Evolutionary conservation across 345 rosid genomes (phyloP).

Genomic region (Lenwebbia sp.): DNA sequence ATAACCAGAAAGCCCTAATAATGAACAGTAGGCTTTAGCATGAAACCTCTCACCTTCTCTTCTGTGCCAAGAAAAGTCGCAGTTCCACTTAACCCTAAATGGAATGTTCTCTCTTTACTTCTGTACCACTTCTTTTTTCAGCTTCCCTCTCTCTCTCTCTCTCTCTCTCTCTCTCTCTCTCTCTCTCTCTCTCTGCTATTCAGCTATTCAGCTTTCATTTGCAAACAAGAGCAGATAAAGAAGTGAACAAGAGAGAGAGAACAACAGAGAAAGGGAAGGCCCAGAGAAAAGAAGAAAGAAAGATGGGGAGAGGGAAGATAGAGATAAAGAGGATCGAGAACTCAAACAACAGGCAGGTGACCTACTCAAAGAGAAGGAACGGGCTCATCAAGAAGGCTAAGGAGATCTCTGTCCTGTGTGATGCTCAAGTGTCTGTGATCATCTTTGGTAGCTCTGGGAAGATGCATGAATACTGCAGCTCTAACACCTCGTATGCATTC

Average conservation of each 20-base stretch:
- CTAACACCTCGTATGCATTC: conserved; percentile 1
- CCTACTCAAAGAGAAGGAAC: conserved; percentile 37
- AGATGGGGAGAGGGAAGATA: conserved; percentile 44
- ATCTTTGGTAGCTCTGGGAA: conserved; percentile 33
- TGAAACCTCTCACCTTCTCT: background rate
- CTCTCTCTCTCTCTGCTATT: background rate
- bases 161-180: background rate
- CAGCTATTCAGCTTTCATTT: background rate
- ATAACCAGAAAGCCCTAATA: background rate
- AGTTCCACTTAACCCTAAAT: conserved; percentile 2
- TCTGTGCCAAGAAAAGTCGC: background rate
- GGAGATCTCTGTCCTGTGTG: conserved; percentile 37
- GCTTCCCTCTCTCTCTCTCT: background rate
- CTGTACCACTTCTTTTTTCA: background rate
- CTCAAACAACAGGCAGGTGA: conserved; percentile 34
- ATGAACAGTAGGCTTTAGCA: background rate
- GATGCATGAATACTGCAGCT: conserved; percentile 31
- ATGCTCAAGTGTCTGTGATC: conserved; percentile 38
- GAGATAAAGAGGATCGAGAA: conserved; percentile 48
- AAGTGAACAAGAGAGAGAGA: background rate
- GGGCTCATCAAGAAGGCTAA: conserved; percentile 41
- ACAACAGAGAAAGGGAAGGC: background rate
- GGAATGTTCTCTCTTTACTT: background rate
- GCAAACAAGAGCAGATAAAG: background rate
- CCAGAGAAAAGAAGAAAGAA: background rate